These are phyloP conservation scores for Thamnidium elegans DNA, from an alignment of 192 early-diverging fungal species.

Conservation along the genomic window DNA sequence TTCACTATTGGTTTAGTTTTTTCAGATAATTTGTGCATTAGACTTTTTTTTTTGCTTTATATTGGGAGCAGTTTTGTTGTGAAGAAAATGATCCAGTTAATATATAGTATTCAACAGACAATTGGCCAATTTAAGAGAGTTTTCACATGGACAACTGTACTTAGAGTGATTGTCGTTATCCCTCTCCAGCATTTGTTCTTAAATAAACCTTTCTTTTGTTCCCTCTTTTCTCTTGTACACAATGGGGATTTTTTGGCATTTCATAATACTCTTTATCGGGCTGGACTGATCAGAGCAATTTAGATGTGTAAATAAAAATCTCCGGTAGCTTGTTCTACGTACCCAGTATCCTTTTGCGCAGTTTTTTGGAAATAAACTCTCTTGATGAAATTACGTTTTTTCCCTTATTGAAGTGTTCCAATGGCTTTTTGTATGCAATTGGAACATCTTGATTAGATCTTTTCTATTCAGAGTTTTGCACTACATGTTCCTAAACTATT, in stretches of 20 bases:
- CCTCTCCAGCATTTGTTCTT: too few relatives aligned
- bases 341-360: slow-evolving; percentile 7
- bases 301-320: slow-evolving; percentile 7
- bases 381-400: slow-evolving; percentile 8
- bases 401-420: slow-evolving; percentile 6
- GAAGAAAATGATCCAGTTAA: too few relatives aligned
- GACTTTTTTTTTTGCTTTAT: slow-evolving; percentile 2
- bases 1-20: slow-evolving; percentile 8
- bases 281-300: slow-evolving; percentile 3
- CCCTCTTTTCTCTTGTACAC: too few relatives aligned
- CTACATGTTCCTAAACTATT: slow-evolving; percentile 10
- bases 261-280: slow-evolving; percentile 3
- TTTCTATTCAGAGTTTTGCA: slow-evolving; percentile 9
- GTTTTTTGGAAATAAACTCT: slow-evolving; percentile 4
- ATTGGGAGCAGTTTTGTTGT: too few relatives aligned
- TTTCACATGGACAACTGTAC: too few relatives aligned
- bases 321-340: slow-evolving; percentile 6
- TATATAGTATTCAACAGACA: slow-evolving; percentile 1
- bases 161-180: too few relatives aligned
- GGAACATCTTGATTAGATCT: slow-evolving; percentile 1
- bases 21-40: slow-evolving; percentile 11
- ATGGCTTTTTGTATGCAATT: slow-evolving; percentile 6
- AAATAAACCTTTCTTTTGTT: too few relatives aligned
- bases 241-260: not conserved
- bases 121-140: too few relatives aligned